A percentile compares a stretch with the other conserved stretches of the same genome.
These are phyloP conservation scores for Epicoccum nigrum DNA, from an alignment of 2,329 filamentous ascomycete genomes.

Conservation along the genomic window DNA sequence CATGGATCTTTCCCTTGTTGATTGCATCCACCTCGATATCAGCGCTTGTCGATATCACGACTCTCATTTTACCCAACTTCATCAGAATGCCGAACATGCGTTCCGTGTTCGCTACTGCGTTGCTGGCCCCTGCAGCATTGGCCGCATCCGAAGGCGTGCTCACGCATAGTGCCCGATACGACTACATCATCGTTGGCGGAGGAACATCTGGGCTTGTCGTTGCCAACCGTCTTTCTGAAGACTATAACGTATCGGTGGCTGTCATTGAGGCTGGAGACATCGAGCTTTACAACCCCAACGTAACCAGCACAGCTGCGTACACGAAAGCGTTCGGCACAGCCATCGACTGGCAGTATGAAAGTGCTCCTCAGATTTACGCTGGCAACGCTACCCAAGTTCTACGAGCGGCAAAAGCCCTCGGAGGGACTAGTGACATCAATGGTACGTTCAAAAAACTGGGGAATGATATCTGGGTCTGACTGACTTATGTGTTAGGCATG, in stretches of 20 bases:
- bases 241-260: conserved; percentile 26
- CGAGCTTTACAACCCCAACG: conserved; percentile 36
- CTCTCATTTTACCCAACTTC: neutral
- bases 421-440: conserved; percentile 53
- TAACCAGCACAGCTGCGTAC: conserved; percentile 31
- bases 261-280: conserved; percentile 44
- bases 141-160: neutral
- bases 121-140: neutral
- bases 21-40: neutral
- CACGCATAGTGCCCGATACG: neutral
- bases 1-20: too few species aligned
- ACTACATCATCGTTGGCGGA: neutral
- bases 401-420: conserved; percentile 50
- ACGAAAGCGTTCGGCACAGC: conserved; percentile 27
- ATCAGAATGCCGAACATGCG: neutral
- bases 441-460: conserved; percentile 26
- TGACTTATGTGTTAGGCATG: conserved; percentile 27
- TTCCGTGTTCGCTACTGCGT: neutral
- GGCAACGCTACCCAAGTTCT: conserved; percentile 33
- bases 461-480: neutral
- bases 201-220: neutral
- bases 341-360: conserved; percentile 52
- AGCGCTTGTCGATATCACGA: neutral
- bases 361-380: conserved; percentile 47
- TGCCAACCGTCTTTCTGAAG: neutral